Evolutionary conservation across 257 asterid species (phyloP).

Genomic region (Euphrasia confusa): DNA sequence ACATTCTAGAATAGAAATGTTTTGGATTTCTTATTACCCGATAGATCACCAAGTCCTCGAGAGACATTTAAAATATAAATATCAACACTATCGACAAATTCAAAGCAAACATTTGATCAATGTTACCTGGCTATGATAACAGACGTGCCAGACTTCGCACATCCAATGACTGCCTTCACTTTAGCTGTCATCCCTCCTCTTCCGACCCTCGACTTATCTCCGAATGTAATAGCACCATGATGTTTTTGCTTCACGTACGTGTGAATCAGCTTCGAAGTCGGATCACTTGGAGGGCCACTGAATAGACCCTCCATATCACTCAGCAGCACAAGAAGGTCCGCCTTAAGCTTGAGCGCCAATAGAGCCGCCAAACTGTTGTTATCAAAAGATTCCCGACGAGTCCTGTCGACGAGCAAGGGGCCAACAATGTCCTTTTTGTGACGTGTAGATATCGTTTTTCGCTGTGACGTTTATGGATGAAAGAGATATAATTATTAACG

Average conservation of each 20-base stretch:
- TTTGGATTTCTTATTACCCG: too few species aligned
- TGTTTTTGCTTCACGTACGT: conserved; percentile 62
- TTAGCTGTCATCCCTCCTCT: conserved; percentile 90
- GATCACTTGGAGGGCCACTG: conserved; percentile 81
- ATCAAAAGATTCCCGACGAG: conserved; percentile 76
- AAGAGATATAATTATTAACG: background rate
- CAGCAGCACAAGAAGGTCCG: conserved; percentile 70
- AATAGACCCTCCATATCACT: conserved; percentile 86
- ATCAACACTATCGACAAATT: too few species aligned
- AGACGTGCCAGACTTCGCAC: conserved; percentile 66
- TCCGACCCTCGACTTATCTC: conserved; percentile 88
- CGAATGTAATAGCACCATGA: conserved; percentile 56
- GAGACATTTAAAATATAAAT: too few species aligned
- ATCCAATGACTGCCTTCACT: conserved; percentile 72
- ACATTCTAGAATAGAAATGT: background rate
- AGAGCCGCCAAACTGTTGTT: conserved; percentile 76
- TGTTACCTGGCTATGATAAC: conserved; percentile 71
- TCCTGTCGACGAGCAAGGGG: conserved; percentile 33
- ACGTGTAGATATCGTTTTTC: too few species aligned
- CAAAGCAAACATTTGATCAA: too few species aligned
- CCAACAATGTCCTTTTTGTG: too few species aligned
- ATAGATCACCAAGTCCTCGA: too few species aligned
- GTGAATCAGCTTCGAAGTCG: conserved; percentile 55
- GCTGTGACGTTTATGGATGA: too few species aligned
- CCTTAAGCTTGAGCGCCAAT: conserved; percentile 70